Base-by-base conservation (phyloP, 2,329 filamentous ascomycete species). In the Fusarium sp. region DNA sequence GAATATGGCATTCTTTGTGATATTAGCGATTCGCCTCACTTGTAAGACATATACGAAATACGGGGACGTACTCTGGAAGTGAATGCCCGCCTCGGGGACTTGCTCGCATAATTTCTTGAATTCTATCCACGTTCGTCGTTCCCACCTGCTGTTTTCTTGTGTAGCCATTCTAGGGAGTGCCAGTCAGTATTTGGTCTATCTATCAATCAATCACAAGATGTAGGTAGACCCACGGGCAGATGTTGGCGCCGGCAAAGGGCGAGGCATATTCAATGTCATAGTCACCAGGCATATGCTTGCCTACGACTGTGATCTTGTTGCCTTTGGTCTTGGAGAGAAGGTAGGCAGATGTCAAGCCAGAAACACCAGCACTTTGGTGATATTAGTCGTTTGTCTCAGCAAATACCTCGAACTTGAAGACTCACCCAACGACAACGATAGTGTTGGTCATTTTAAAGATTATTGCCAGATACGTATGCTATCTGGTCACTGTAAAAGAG, bases 221-320 rank as follows among this genome's bases (percentile, higher is more conserved):
- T 19, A 19, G 10, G n/a, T 19, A n/a, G 24, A 83, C 89, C 65
- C 73, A 92, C 89, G 91, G 93, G 62, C 91, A 78, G 74, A 89
- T 90, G 75, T 96, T 95, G 65, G 93, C 93, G 15, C 93, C 93
- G 5, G 93, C 93, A 91, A 92, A 96, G 1, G 93, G 93, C 7
- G 92, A 96, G 1, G 92, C 90, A 77, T 97, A 97, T 82, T 96
- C 91, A 70, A 94, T 90, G 70, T 95, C 92, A 78, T 95, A 96
- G 81, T 97, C 94, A 35, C 94, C 94, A 0, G 94, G 94, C 91
- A 97, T 96, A 76, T 97, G 92, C 75, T 95, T 96, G 7, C 93
- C 91, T 32, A 93, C 83, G 35, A 96, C 83, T 0, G 92, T 94
- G 67, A 96, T 77, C 19, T 68, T 75, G 65, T 84, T 83, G 35